Evolutionary conservation across 176 grass and related monocot species (phyloP), one percentile per base, ranked within the genome.

Genomic region (Phoenix roebelenii): DNA sequence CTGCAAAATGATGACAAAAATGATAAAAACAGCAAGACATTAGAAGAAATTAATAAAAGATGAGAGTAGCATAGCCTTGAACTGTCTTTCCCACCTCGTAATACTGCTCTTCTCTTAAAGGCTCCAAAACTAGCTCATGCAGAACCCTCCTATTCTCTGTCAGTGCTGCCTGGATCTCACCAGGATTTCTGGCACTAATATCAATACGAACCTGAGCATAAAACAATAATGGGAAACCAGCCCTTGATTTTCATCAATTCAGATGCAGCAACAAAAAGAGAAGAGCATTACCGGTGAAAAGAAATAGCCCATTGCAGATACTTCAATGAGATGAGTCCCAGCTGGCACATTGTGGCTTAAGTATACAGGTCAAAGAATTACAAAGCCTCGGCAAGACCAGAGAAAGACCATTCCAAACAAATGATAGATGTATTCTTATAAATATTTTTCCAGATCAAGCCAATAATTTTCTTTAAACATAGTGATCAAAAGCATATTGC

Each of bases 271-370:
- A 28, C 1, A 59, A 69, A 61, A 29, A 59, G 25, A 10, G 59
- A 26, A 58, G 65, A 81, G 39, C 2, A 74, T 79, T 83, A 98
- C 94, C 29, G 94, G 94, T 55, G 94, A 98, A 73, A 92, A 98
- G 67, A 98, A 81, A 86, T 98, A 98, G 16, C 84, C 88, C 9
- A 92, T 71, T 64, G 81, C 85, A 49, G 76, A 78, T 18, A 98
- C 82, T 74, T 98, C 94, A 50, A 98, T 89, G 67, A 98, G 80
- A 78, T 98, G 94, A 60, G 94, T 92, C 29, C 94, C 94, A 76
- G 94, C 84, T 68, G 94, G 79, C 22, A 98, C 74, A 14, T 98
- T 88, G 69, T 92, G 78, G 66, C 94, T 98, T 72, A 57, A 74
- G 72, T 26, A 74, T 62, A 64, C 56, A 71, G 59, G 81, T 98